A percentile compares a stretch with the other conserved stretches of the same genome.
Evolutionary conservation across 2,329 filamentous ascomycete species (phyloP).

Genomic region (Cladosporium sp.): DNA sequence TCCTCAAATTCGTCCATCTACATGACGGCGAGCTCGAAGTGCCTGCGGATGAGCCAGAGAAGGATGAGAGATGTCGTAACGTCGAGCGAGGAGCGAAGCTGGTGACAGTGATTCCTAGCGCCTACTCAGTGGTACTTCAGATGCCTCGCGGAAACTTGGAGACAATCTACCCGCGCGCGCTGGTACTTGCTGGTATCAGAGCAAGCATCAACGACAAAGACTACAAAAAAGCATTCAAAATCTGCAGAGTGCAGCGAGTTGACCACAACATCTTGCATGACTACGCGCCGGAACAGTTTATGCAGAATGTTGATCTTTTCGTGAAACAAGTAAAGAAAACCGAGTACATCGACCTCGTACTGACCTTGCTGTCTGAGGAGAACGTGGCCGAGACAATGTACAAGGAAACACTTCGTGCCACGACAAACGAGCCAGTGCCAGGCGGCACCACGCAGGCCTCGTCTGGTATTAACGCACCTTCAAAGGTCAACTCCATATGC

Average conservation of each 20-base stretch:
- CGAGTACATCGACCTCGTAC: constrained; percentile 81
- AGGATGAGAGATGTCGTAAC: constrained; percentile 84
- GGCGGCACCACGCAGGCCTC: constrained; percentile 18
- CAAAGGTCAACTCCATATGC: constrained; percentile 84
- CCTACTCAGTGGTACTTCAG: constrained; percentile 80
- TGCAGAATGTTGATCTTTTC: constrained; percentile 70
- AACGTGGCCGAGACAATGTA: constrained; percentile 94
- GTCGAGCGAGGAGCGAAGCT: constrained; percentile 86
- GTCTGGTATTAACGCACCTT: constrained; percentile 16
- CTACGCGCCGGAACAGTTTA: constrained; percentile 81
- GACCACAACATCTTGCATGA: constrained; percentile 98
- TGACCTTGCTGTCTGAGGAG: constrained; percentile 61
- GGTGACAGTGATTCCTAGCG: constrained; percentile 83
- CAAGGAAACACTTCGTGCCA: constrained; percentile 67
- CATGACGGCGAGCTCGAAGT: constrained; percentile 66
- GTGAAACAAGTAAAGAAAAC: constrained; percentile 78
- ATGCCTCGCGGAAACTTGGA: constrained; percentile 96
- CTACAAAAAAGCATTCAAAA: constrained; percentile 78
- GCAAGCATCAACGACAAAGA: constrained; percentile 73
- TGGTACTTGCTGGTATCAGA: constrained; percentile 87
- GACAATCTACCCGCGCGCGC: constrained; percentile 86
- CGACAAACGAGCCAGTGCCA: constrained; percentile 21
- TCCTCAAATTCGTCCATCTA: constrained; percentile 91
- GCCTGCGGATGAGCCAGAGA: constrained; percentile 82
- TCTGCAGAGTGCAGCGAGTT: constrained; percentile 87